These are phyloP conservation scores for Ettlia oleoabundans DNA, from an alignment of 139 green algal genomes.

Conservation along the genomic window DNA sequence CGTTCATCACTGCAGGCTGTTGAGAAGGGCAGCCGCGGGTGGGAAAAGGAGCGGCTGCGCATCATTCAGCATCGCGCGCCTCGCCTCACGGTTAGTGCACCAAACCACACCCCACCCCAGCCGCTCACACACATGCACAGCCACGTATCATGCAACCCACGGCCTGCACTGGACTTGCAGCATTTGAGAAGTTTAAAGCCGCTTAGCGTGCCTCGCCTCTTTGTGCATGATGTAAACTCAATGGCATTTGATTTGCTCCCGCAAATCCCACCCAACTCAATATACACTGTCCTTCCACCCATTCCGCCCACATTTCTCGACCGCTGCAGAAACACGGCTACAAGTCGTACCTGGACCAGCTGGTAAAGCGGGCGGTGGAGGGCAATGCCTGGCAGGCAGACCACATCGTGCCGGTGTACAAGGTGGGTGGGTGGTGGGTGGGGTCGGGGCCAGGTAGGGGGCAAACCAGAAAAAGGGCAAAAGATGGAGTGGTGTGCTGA, in stretches of 20 bases:
- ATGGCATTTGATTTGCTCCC: too few relatives aligned
- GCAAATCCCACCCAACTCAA: background rate
- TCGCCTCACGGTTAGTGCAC: background rate
- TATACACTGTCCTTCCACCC: background rate
- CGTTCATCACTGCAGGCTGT: constrained; percentile 66
- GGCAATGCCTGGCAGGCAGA: constrained; percentile 91
- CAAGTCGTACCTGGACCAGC: constrained; percentile 49
- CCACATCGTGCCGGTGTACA: constrained; percentile 87
- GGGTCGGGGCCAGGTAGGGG: too few relatives aligned
- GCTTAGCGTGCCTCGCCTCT: too few relatives aligned
- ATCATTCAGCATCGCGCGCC: constrained; percentile 13
- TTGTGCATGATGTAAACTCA: too few relatives aligned
- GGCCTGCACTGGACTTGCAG: too few relatives aligned
- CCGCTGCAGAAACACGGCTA: constrained; percentile 26
- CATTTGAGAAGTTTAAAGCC: too few relatives aligned
- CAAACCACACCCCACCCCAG: too few relatives aligned
- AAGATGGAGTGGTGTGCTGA: background rate
- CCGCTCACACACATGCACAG: too few relatives aligned
- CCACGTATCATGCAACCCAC: too few relatives aligned
- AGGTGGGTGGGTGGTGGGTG: constrained; percentile 16
- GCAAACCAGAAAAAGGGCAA: too few relatives aligned
- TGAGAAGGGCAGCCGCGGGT: constrained; percentile 44
- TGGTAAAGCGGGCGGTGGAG: constrained; percentile 61
- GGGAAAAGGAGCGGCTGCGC: constrained; percentile 20
- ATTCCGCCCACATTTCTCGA: background rate